Percentiles rank a stretch among this genome's conserved stretches.
These are phyloP conservation scores for Phytophthora citricola DNA, from an alignment of 352 stramenopile genomes.

Conservation along the genomic window DNA sequence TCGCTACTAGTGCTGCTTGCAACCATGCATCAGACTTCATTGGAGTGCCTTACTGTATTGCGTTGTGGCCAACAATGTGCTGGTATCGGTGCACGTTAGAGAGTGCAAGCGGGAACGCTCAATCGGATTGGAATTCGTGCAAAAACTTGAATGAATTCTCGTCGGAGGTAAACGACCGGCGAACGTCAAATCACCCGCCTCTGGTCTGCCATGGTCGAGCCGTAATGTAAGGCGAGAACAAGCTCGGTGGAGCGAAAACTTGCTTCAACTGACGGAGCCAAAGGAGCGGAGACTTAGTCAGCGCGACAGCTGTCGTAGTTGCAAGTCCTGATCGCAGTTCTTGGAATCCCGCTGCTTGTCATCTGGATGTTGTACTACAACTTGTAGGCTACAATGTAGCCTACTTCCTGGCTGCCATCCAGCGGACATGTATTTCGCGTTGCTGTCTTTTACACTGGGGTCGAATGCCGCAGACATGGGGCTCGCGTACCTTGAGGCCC, in stretches of 20 bases:
- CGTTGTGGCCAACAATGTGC: background rate
- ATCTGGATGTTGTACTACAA: background rate
- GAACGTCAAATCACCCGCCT: constrained; percentile 13
- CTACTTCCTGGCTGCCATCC: background rate
- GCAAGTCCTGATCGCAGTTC: constrained; percentile 27
- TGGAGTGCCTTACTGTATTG: background rate
- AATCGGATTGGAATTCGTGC: constrained; percentile 22
- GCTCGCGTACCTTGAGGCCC: too few species aligned
- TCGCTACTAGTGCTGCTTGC: background rate
- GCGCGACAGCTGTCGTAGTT: constrained; percentile 10
- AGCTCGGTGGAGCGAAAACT: constrained; percentile 8
- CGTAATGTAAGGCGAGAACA: constrained; percentile 3
- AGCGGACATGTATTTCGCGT: background rate
- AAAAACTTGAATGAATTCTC: constrained; percentile 14
- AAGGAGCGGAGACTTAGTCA: constrained; percentile 17
- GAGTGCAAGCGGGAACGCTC: constrained; percentile 19
- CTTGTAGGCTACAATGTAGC: background rate
- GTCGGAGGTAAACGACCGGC: constrained; percentile 3
- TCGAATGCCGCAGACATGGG: too few species aligned
- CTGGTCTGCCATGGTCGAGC: constrained; percentile 2
- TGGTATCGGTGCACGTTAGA: constrained; percentile 3
- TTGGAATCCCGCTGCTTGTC: constrained; percentile 4
- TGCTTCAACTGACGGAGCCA: constrained; percentile 12
- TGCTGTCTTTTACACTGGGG: background rate
- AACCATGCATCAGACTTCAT: constrained; percentile 15